Percentiles rank a stretch among this genome's conserved stretches.
Conservation (phyloP, 768 basidiomycete genomes). For the Tylopilus plumbeoviolaceoides region DNA sequence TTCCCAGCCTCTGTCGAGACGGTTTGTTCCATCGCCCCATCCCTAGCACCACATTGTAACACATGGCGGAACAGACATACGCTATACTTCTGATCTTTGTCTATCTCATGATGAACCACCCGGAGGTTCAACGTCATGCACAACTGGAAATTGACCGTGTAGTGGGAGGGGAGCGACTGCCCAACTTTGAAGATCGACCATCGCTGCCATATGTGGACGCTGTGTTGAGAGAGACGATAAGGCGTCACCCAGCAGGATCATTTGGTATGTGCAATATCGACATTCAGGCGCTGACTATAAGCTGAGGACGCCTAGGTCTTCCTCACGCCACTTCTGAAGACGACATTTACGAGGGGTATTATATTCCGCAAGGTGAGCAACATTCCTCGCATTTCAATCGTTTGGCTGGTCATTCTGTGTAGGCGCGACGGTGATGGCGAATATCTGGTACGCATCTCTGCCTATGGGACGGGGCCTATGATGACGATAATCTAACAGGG, state of each 20-base stretch:
- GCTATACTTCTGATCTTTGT: conserved; percentile 19
- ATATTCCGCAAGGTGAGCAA: conserved; percentile 22
- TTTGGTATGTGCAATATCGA: conserved; percentile 15
- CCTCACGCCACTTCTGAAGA: conserved; percentile 38
- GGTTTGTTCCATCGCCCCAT: background rate
- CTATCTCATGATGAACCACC: conserved; percentile 21
- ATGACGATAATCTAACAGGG: too few relatives aligned
- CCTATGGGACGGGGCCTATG: too few relatives aligned
- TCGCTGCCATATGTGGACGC: conserved; percentile 34
- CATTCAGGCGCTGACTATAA: too few relatives aligned
- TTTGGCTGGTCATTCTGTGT: too few relatives aligned
- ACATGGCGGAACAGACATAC: background rate
- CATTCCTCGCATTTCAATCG: too few relatives aligned
- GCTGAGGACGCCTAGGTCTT: conserved; percentile 28
- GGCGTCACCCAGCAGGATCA: conserved; percentile 28
- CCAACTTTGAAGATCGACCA: conserved; percentile 27
- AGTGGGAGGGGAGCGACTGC: conserved; percentile 27
- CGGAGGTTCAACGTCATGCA: conserved; percentile 18
- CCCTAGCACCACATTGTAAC: background rate
- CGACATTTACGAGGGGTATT: conserved; percentile 14
- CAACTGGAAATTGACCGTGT: conserved; percentile 33
- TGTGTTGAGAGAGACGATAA: conserved; percentile 30
- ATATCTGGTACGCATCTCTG: too few relatives aligned
- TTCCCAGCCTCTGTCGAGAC: background rate
- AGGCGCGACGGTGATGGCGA: too few relatives aligned